Percentiles rank a stretch among this genome's conserved stretches.
These are phyloP conservation scores for Aspergillus bertholletiae DNA, from an alignment of 495 filamentous ascomycete genomes.

Conservation along the genomic window DNA sequence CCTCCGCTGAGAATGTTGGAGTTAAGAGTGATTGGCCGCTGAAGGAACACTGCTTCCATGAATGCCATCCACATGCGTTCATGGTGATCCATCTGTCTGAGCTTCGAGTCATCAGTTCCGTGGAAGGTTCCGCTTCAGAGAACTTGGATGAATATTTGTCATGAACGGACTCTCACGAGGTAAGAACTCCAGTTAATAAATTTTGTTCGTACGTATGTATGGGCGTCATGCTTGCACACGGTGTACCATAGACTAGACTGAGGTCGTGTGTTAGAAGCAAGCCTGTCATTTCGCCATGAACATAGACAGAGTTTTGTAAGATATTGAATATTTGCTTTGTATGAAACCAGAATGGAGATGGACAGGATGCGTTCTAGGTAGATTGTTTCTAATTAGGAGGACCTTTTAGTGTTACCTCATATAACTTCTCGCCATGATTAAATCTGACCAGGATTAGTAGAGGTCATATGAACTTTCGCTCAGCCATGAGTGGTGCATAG, in stretches of 20 bases:
- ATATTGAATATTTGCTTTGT: background rate
- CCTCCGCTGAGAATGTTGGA: constrained; percentile 42
- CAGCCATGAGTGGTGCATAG: no score
- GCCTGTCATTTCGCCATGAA: background rate
- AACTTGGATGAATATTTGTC: background rate
- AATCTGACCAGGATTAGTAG: no score
- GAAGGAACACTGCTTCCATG: background rate
- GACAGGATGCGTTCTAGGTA: no score
- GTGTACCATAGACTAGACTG: background rate
- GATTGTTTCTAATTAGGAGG: no score
- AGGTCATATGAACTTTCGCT: no score
- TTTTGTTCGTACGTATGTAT: background rate
- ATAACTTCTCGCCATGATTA: no score
- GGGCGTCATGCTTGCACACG: background rate
- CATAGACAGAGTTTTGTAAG: background rate
- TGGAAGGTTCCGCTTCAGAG: no score
- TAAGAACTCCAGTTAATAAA: background rate
- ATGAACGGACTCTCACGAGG: no score
- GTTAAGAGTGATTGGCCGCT: constrained; percentile 34
- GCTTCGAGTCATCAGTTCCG: background rate
- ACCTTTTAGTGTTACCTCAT: no score
- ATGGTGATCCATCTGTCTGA: background rate
- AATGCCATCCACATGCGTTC: background rate
- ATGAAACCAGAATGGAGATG: no score
- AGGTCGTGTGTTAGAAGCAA: background rate